A percentile compares a stretch with the other conserved stretches of the same genome.
Conservation (phyloP, 108 stramenopile species). For the Skeletonema potamos region DNA sequence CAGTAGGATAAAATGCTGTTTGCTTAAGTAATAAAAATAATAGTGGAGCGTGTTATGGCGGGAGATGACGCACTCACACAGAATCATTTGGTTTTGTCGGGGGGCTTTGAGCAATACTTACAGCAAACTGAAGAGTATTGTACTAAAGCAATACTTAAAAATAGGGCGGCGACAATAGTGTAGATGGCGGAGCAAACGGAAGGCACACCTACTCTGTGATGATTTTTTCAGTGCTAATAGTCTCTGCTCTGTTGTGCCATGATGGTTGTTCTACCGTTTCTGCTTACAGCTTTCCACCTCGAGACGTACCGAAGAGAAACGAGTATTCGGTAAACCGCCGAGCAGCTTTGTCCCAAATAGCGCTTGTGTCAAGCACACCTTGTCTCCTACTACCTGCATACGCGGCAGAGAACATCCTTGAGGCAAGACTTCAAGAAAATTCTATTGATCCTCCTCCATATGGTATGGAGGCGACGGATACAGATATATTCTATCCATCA, state of each 20-base stretch:
- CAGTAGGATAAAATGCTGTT: background rate
- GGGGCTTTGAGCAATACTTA: background rate
- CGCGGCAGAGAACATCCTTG: background rate
- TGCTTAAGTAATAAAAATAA: too few relatives aligned
- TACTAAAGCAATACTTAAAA: too few relatives aligned
- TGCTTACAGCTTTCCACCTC: background rate
- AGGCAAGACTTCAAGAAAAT: background rate
- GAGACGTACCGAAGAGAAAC: background rate
- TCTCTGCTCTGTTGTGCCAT: background rate
- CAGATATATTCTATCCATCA: conserved; percentile 70
- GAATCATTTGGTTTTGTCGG: background rate
- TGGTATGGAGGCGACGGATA: conserved; percentile 54
- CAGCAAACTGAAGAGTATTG: too few relatives aligned
- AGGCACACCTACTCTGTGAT: too few relatives aligned
- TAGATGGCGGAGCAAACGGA: too few relatives aligned
- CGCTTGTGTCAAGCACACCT: background rate
- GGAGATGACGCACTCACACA: background rate
- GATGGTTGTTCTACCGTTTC: background rate
- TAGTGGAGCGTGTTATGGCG: background rate
- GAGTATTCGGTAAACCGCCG: background rate
- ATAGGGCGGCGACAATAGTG: too few relatives aligned
- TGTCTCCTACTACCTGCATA: background rate
- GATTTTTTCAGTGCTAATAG: background rate
- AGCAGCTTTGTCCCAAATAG: background rate
- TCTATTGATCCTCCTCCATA: conserved; percentile 51